Evolutionary conservation across 2,329 filamentous ascomycete species (phyloP).

Genomic region (Zarea fungicola): DNA sequence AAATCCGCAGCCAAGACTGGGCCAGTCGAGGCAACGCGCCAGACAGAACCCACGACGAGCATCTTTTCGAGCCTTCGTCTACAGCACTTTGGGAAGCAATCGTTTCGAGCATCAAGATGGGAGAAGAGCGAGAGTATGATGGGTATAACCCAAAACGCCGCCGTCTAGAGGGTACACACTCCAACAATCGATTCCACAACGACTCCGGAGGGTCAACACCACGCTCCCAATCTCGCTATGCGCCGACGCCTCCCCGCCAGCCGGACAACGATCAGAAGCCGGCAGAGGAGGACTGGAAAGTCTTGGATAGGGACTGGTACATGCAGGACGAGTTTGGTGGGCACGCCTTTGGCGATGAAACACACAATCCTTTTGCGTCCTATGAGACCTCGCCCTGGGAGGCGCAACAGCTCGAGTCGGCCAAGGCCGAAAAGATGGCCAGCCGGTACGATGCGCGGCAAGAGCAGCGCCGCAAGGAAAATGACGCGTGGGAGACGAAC

Average conservation of each 20-base stretch:
- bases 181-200: conserved; percentile 25
- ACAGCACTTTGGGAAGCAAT: background rate
- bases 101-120: conserved; percentile 21
- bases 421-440: conserved; percentile 73
- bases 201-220: conserved; percentile 30
- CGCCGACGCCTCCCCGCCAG: conserved; percentile 31
- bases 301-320: conserved; percentile 90
- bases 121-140: conserved; percentile 31
- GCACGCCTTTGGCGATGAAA: conserved; percentile 82
- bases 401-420: conserved; percentile 70
- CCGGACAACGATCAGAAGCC: conserved; percentile 51
- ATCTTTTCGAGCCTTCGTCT: background rate
- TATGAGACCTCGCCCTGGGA: conserved; percentile 71
- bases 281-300: conserved; percentile 64
- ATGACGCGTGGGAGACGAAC: conserved; percentile 98
- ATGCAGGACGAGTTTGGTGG: conserved; percentile 75
- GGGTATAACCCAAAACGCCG: conserved; percentile 36
- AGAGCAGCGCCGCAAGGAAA: conserved; percentile 85
- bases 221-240: conserved; percentile 33
- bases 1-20: no score
- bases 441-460: conserved; percentile 63
- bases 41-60: background rate
- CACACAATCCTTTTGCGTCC: conserved; percentile 85
- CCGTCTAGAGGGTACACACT: conserved; percentile 29
- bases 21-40: conserved; percentile 11